Evolutionary conservation across 257 asterid genomes (phyloP).

Genomic region (Solanum clarkiae): DNA sequence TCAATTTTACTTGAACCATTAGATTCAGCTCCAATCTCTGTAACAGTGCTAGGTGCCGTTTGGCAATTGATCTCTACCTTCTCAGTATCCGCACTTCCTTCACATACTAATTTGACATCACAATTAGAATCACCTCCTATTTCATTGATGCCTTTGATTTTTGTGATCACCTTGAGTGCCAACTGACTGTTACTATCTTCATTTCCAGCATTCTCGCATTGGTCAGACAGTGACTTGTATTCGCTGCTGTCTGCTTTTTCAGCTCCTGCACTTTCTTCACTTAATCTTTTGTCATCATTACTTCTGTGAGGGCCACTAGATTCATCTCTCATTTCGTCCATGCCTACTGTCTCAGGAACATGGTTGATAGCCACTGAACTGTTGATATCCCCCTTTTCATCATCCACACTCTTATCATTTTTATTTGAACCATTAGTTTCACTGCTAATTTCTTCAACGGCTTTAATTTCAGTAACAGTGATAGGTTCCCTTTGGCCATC

Average conservation of each 20-base stretch:
- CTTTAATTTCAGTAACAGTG: neutral
- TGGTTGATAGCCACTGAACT: neutral
- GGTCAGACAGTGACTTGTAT: neutral
- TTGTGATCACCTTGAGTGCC: neutral
- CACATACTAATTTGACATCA: neutral
- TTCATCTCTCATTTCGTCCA: neutral
- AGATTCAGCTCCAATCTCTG: neutral
- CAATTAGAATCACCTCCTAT: neutral
- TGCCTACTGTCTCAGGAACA: neutral
- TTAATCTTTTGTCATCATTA: neutral
- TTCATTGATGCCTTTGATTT: neutral
- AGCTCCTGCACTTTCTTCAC: neutral
- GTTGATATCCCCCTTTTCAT: neutral
- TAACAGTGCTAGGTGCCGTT: neutral
- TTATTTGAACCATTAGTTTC: neutral
- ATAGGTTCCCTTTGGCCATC: neutral
- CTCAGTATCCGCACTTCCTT: neutral
- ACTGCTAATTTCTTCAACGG: neutral
- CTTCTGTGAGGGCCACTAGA: neutral
- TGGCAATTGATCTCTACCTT: neutral
- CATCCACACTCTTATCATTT: neutral
- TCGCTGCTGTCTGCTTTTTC: neutral
- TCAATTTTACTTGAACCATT: neutral
- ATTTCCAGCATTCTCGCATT: neutral
- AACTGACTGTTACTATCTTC: neutral